Conservation (phyloP, 345 rosid genomes). For the Trapa incisa region DNA sequence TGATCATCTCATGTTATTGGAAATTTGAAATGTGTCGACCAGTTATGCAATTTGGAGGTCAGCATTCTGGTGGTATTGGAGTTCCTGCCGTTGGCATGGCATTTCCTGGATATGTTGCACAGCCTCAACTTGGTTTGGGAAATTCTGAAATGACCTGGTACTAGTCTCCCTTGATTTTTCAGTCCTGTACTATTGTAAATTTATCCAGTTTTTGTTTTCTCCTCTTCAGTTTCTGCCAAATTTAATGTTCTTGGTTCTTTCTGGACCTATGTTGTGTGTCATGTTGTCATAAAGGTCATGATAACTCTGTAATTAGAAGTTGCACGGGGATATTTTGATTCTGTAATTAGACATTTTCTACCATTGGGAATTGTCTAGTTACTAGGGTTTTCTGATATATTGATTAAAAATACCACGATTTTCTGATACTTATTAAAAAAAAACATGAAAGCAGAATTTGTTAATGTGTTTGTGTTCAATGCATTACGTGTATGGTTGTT, state of each 20-base stretch:
- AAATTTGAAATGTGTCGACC: conserved; percentile 11
- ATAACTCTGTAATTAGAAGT: too few species aligned
- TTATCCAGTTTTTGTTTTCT: not conserved
- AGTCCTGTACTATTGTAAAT: not conserved
- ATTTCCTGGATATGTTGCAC: conserved; percentile 77
- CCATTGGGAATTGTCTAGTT: not conserved
- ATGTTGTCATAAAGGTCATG: too few species aligned
- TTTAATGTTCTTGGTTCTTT: not conserved
- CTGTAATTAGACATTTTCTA: too few species aligned
- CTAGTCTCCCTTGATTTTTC: not conserved
- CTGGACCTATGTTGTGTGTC: too few species aligned
- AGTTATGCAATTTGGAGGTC: conserved; percentile 91
- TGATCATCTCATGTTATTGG: not conserved
- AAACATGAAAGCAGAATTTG: not conserved
- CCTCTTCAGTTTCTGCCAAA: not conserved
- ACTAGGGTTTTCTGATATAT: too few species aligned
- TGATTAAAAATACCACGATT: too few species aligned
- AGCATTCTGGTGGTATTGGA: conserved; percentile 76
- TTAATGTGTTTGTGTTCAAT: not conserved
- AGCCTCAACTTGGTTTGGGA: conserved; percentile 70
- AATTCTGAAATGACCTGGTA: conserved; percentile 98
- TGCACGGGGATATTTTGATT: too few species aligned
- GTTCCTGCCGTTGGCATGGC: conserved; percentile 97
- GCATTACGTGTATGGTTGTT: not conserved
- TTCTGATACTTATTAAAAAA: not conserved